A percentile compares a stretch with the other conserved stretches of the same genome.
These are phyloP conservation scores for Jackrogersella multiformis DNA, from an alignment of 495 filamentous ascomycete species.

Conservation along the genomic window DNA sequence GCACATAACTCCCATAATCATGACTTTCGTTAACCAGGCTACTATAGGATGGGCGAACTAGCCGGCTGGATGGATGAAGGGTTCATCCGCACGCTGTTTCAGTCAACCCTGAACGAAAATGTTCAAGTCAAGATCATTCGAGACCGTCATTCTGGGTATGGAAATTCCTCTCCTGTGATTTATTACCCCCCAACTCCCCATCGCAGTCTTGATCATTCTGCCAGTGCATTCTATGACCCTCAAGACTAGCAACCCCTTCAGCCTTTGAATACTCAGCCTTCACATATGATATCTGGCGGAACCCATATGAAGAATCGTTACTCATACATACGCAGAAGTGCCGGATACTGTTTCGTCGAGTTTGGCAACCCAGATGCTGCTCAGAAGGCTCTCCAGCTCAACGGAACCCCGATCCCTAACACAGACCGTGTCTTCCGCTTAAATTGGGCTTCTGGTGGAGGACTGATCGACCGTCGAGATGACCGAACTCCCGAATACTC, in stretches of 20 bases:
- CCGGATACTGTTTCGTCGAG: conserved; percentile 98
- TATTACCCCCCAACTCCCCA: no score
- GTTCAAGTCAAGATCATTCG: conserved; percentile 99
- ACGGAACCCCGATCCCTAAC: conserved; percentile 92
- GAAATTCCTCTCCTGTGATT: conserved; percentile 18
- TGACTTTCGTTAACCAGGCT: conserved; percentile 39
- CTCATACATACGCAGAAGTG: conserved; percentile 74
- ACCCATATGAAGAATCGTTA: background rate
- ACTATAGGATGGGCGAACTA: conserved; percentile 95
- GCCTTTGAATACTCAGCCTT: no score
- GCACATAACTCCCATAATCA: background rate
- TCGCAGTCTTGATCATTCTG: background rate
- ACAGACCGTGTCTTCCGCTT: conserved; percentile 96
- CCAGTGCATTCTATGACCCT: conserved; percentile 1
- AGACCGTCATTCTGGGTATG: conserved; percentile 98
- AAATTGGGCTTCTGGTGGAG: conserved; percentile 98
- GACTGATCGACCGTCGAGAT: conserved; percentile 92
- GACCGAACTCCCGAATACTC: conserved; percentile 95
- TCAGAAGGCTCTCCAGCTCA: conserved; percentile 86
- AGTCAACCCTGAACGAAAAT: conserved; percentile 80
- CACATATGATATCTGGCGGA: background rate
- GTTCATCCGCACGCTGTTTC: conserved; percentile 95
- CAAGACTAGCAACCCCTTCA: background rate
- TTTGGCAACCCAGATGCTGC: conserved; percentile 86
- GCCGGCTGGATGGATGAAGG: conserved; percentile 99